Evolutionary conservation across 2,329 filamentous ascomycete genomes (phyloP).

Genomic region (Boeremia lycopersici): DNA sequence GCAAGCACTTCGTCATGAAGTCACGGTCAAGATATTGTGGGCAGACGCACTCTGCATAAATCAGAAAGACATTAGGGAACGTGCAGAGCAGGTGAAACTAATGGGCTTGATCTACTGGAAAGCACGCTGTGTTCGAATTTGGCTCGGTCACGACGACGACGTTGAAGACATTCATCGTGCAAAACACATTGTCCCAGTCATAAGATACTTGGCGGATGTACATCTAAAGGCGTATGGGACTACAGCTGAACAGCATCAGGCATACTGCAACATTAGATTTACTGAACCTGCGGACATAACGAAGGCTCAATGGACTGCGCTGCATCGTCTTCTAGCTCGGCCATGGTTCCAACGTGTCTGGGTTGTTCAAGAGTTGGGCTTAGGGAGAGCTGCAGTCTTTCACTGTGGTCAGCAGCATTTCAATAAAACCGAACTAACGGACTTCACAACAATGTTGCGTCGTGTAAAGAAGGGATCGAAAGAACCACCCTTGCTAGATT

Average conservation of each 20-base stretch:
- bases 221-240: background rate
- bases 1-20: background rate
- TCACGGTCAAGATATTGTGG: slow-evolving; percentile 1
- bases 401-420: background rate
- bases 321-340: background rate
- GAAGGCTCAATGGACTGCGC: background rate
- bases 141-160: slow-evolving; percentile 1
- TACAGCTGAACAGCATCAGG: background rate
- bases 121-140: slow-evolving; percentile 1
- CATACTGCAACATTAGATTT: background rate
- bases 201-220: background rate
- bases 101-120: slow-evolving; percentile 20
- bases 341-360: slow-evolving; percentile 17
- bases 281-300: background rate
- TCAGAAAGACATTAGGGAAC: slow-evolving; percentile 15
- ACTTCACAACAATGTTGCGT: background rate
- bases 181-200: background rate
- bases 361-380: slow-evolving; percentile 18
- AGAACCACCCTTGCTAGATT: too few species aligned
- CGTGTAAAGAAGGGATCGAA: too few species aligned
- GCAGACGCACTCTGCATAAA: slow-evolving; percentile 25
- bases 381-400: slow-evolving; percentile 7
- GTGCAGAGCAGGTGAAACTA: slow-evolving; percentile 12
- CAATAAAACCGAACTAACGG: background rate
- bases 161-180: background rate